These are phyloP conservation scores for Aspergillus nanangensis DNA, from an alignment of 495 filamentous ascomycete species.

Conservation along the genomic window DNA sequence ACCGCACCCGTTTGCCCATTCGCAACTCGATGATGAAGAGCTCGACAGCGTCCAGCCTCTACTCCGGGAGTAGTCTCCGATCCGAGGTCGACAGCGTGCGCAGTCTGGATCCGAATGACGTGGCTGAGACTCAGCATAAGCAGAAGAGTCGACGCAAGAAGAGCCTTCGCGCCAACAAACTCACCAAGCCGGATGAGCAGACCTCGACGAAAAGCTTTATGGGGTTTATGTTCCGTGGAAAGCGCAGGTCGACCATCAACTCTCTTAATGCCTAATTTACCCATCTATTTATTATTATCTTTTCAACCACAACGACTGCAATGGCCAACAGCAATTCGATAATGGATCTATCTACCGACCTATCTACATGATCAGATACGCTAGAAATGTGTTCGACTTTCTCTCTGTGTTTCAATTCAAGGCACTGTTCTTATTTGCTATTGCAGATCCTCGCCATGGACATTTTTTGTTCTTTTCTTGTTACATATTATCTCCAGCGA, in stretches of 20 bases:
- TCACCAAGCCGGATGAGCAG: conserved; percentile 5
- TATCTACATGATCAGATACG: too few species aligned
- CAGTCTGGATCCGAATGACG: conserved; percentile 6
- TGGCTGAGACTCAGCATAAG: conserved; percentile 8
- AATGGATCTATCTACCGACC: too few species aligned
- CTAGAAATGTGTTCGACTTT: too few species aligned
- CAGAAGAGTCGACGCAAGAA: conserved; percentile 14
- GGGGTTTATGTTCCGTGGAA: conserved; percentile 32
- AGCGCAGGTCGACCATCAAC: conserved; percentile 19
- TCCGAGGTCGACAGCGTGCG: conserved; percentile 56
- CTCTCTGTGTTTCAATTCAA: too few species aligned
- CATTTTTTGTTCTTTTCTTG: too few species aligned
- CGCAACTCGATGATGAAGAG: conserved; percentile 28
- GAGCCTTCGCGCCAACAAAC: conserved; percentile 13
- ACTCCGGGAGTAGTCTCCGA: conserved; percentile 58
- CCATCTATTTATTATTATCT: too few species aligned
- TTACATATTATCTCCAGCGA: background rate
- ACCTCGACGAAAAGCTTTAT: conserved; percentile 28
- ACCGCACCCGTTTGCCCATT: conserved; percentile 22
- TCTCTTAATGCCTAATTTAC: conserved; percentile 22
- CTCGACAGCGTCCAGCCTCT: conserved; percentile 66
- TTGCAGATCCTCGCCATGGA: too few species aligned
- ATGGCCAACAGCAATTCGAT: too few species aligned
- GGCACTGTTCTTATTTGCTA: too few species aligned
- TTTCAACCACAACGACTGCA: too few species aligned